Evolutionary conservation across 1,284 basidiomycete species (phyloP), one percentile per base, ranked within the genome.

Genomic region (Cutaneotrichosporon spelunceum): DNA sequence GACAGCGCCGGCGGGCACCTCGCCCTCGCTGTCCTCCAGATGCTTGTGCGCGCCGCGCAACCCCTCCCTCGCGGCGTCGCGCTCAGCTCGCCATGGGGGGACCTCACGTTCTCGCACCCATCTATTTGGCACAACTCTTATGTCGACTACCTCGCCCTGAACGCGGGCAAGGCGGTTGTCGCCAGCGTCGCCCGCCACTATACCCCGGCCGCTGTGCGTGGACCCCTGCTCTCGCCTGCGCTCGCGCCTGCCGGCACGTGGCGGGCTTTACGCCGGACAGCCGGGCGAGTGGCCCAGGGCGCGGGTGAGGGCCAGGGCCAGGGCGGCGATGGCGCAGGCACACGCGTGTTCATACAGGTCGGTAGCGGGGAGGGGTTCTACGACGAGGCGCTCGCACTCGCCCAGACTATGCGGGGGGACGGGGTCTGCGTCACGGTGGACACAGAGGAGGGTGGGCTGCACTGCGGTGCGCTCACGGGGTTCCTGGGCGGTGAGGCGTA

Each of bases 1-100:
- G 60, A 65, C 34, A 57, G 54, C 23, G 64, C 64, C 13, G 64
- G 64, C 34, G 61, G 52, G 6, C 54, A 65, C 61, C 53, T 62
- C 13, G 39, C 24, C 3, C 61, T 65, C 13, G 36, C 52, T 24
- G 53, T 65, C 16, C 30, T 55, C 53, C 57, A 54, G 10, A 39
- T 56, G 47, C 57, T 65, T 11, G 45, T 53, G 10, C 47, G 50
- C 21, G n/a, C 53, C 9, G 56, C 52, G 27, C 11, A 10, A 9
- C n/a, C 33, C 3, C 27, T 45, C 2, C 61, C 61, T 0, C 56
- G 61, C 19, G 61, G 56, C 4, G 42, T 62, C 6, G 61, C 61
- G 10, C 61, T 62, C 45, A 42, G 33, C 34, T 57, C 56, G 10
- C 61, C 61, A 11, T 58, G 61, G 61, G 53, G 56, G 33, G 60